phyloP scores from a whole-genome alignment of 495 filamentous ascomycete species.

The Elasticomyces elasticus region DNA sequence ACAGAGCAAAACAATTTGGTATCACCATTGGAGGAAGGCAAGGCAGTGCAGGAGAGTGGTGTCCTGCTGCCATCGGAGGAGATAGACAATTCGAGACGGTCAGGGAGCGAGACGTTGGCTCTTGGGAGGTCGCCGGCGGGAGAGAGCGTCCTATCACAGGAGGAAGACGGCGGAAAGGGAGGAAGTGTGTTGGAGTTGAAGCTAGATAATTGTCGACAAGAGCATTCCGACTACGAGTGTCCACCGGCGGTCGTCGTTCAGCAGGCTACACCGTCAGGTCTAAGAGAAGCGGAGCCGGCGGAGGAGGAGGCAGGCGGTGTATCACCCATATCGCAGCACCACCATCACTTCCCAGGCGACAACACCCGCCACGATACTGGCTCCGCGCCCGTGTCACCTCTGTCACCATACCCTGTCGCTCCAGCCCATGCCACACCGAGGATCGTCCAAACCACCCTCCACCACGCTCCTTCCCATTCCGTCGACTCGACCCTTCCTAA shows the following conservation, averaged over 20 bases:
- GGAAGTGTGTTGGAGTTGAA: neutral
- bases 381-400: neutral
- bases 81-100: neutral
- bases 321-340: neutral
- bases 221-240: neutral
- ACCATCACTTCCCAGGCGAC: neutral
- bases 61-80: neutral
- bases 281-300: no score
- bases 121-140: neutral
- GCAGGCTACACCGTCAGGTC: neutral
- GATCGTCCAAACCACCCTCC: slow-evolving; percentile 14
- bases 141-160: neutral
- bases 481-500: neutral
- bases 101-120: neutral
- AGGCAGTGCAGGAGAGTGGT: neutral
- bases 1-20: no score
- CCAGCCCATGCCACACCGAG: slow-evolving; percentile 16
- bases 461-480: slow-evolving; percentile 8
- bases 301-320: neutral
- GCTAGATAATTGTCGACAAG: neutral
- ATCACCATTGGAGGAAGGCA: neutral
- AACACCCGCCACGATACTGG: neutral
- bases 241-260: neutral
- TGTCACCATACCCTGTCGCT: neutral
- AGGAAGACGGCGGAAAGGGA: neutral